Conservation (phyloP, 2,329 filamentous ascomycete genomes). For the Alternaria incomplexa region DNA sequence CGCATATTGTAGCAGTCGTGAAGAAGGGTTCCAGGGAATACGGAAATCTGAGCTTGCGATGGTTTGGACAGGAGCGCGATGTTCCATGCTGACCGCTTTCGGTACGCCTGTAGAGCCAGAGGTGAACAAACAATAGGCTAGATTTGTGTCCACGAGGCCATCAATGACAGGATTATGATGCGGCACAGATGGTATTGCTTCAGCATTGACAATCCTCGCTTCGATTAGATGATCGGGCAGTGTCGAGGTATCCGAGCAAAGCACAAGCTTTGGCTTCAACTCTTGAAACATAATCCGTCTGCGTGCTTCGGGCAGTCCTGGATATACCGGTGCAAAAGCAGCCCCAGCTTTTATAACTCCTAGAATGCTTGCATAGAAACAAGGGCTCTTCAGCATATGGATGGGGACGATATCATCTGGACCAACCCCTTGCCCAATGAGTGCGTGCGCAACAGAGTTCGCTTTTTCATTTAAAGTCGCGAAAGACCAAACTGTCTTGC, state of each 20-base stretch:
- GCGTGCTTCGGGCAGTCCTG: constrained; percentile 41
- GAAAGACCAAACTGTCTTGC: constrained; percentile 44
- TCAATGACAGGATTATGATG: constrained; percentile 33
- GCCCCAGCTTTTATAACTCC: constrained; percentile 50
- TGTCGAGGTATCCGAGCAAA: constrained; percentile 17
- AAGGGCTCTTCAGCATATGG: constrained; percentile 42
- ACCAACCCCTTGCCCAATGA: constrained; percentile 29
- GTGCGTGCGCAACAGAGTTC: constrained; percentile 41
- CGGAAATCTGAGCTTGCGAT: constrained; percentile 47
- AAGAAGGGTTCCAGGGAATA: constrained; percentile 49
- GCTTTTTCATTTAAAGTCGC: constrained; percentile 35
- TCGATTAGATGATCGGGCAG: background rate
- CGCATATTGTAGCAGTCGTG: constrained; percentile 52
- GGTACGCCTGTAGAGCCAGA: constrained; percentile 53
- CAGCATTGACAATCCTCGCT: constrained; percentile 25
- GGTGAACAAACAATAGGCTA: constrained; percentile 54
- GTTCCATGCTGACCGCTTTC: constrained; percentile 53
- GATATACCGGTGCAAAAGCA: constrained; percentile 47
- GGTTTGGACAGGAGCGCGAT: constrained; percentile 50
- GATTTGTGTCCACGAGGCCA: constrained; percentile 30
- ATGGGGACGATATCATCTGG: constrained; percentile 45
- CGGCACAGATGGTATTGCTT: constrained; percentile 7
- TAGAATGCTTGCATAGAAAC: constrained; percentile 47
- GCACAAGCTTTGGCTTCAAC: constrained; percentile 37
- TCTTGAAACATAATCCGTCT: constrained; percentile 46